Evolutionary conservation across 306 rosid species (phyloP), one percentile per base, ranked within the genome.

Genomic region (Senna siamea): DNA sequence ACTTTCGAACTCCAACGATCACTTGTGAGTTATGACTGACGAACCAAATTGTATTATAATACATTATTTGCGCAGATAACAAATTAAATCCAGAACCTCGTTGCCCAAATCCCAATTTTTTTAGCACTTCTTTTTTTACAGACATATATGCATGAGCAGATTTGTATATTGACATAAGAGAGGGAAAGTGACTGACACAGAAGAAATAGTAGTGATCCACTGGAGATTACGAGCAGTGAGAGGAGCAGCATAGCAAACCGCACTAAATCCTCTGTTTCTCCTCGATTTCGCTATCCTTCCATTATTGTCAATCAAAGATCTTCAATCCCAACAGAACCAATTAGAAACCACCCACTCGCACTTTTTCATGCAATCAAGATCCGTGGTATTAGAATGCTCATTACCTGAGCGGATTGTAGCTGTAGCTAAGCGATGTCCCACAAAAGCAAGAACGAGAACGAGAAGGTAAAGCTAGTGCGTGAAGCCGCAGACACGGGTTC

Each of bases 181-280:
- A 12, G 46, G 70, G n/a, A 55, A 28, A 76, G 82, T 14, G 15
- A 70, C 72, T 66, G 22, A 93, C 98, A 76, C 80, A 55, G 92
- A 62, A 68, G 91, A 88, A 74, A 91, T 62, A 54, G 84, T 23
- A 43, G 91, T 79, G 86, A 93, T 76, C 87, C 85, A 88, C 61
- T 85, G 97, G 58, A 93, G 73, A 76, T 58, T 85, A 44, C 82
- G 73, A 77, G 69, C 63, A 55, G 81, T n/a, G 62, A 93, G 26
- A 73, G 92, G 89, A 61, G 76, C 58, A 72, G 96, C 85, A 66
- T 82, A 85, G 65, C 89, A 88, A 76, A 74, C 78, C 7, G 78
- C 74, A 41, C 86, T 72, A 51, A 74, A 69, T 32, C 82, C 87
- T 51, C 74, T 53, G 65, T 28, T 63, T 28, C 72, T 70, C 57